Evolutionary conservation across 495 filamentous ascomycete genomes (phyloP).

Genomic region (Amniculicola lignicola): DNA sequence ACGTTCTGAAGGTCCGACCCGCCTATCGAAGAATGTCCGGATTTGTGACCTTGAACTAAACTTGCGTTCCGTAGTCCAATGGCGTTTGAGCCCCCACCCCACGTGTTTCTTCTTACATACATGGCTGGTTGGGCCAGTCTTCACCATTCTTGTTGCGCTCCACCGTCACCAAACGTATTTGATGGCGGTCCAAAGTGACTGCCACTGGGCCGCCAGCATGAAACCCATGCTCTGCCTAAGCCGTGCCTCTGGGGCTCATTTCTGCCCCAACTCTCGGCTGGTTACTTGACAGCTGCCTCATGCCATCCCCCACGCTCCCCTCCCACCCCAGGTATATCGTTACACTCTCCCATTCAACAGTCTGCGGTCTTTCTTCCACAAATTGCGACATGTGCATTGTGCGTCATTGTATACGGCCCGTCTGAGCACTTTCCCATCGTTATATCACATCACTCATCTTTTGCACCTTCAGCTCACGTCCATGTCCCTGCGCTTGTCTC

Average conservation of each 20-base stretch:
- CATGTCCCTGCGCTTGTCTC: constrained; percentile 5
- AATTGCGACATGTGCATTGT: neutral
- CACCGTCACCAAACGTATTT: neutral
- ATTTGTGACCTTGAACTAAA: too few relatives aligned
- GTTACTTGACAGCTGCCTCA: neutral
- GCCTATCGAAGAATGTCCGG: neutral
- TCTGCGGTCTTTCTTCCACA: neutral
- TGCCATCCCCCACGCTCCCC: constrained; percentile 15
- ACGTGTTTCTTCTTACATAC: constrained; percentile 8
- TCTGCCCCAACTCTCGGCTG: constrained; percentile 3
- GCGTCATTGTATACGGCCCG: neutral
- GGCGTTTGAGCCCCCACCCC: constrained; percentile 8
- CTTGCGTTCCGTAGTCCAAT: constrained; percentile 27
- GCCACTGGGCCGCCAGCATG: constrained; percentile 19
- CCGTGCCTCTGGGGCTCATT: constrained; percentile 20
- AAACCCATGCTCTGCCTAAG: constrained; percentile 3
- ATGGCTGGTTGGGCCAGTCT: neutral
- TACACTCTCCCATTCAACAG: neutral
- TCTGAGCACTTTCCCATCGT: neutral
- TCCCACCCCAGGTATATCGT: constrained; percentile 5
- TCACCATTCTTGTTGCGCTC: neutral
- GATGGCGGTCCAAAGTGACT: neutral
- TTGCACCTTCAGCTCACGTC: neutral
- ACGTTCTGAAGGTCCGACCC: too few relatives aligned
- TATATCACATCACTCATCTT: neutral